Base-by-base conservation (phyloP, 345 rosid species). In the Turritis glabra region DNA sequence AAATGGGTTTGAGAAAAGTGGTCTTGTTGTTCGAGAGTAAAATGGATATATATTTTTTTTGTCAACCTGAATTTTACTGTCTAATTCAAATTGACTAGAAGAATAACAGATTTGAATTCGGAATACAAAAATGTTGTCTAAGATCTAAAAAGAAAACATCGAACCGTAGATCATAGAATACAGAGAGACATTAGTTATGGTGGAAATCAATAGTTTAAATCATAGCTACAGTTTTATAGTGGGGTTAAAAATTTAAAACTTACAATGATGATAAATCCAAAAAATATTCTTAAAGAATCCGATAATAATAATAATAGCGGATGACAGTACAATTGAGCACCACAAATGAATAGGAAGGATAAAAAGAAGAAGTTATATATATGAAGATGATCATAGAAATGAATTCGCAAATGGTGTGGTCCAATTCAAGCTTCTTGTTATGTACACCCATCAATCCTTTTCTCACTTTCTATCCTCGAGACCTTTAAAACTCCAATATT, bases 391-490 rank as follows among this genome's bases (percentile, higher is more conserved):
- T 17, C 41, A 29, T 8, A 69, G 64, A 76, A 60, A 62, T 46
- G 40, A 63, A 62, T 14, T 60, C 17, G 25, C 40, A 62, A 44
- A 44, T 61, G 23, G 35, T 63, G 65, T 19, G 82, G 79, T 80
- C 86, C 88, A 73, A 53, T 62, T 75, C 73, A 69, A 50, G 15
- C 52, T 66, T 66, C 69, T 77, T 67, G 84, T 87, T 76, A 85
- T 87, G 56, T 88, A 85, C 93, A 86, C 60, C 77, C 69, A 70
- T 77, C 82, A 64, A 72, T 75, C 75, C 46, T 33, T 82, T 66
- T 59, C 60, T 71, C 53, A 69, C 25, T 68, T 79, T 65, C 68
- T 74, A 76, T 72, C 77, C 71, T 69, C 65, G 35, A 66, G 57
- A 57, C 55, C 32, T 53, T 74, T 74, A 59, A 11, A 37, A 57